Evolutionary conservation across 1,284 basidiomycete genomes (phyloP), one percentile per base, ranked within the genome.

Genomic region (Amylostereum chailletii): DNA sequence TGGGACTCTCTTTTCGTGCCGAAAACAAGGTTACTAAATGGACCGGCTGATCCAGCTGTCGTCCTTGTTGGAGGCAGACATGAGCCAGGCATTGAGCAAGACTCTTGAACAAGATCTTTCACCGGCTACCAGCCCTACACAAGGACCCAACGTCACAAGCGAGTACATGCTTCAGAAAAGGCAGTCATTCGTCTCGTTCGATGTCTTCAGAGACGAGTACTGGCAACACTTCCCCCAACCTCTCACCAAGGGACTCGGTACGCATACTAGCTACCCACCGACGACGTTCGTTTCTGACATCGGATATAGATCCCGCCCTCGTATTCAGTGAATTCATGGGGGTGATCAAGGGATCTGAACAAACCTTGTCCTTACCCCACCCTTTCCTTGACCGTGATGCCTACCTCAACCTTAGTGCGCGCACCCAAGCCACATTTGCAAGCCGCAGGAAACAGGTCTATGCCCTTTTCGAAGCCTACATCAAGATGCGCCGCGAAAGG

Each of bases 321-420:
- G 77, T 85, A 2, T 89, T 77, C 55, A 77, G 72, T n/a, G 84
- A 89, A 55, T 69, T 88, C 40, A 72, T 87, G 55, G 83, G 84
- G 30, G 74, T 85, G 2, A 83, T 88, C 57, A 77, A 79, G 57
- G 85, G 86, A 1, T 81, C 80, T 0, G 81, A 85, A 57, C 61
- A 65, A 34, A 65, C 81, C 0, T 53, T 79, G 10, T 50, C 53
- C 0, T 59, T 54, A 36, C 53, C 59, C 1, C 53, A 62, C 1
- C 66, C 72, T 5, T 72, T 64, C 56, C 64, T 87, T 2, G 69
- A 74, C 45, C 59, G 63, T 29, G 57, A 63, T 0, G 59, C 67
- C 0, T 87, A 86, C 58, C 58, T 66, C 33, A 56, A 58, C 32
- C 67, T 83, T 19, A 76, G 78, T 40, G 54, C 65, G 46, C 72